Percentiles rank a stretch among this genome's conserved stretches.
Evolutionary conservation across 805 yeast genomes (phyloP).

Genomic region (Saccharomyces paradoxus): DNA sequence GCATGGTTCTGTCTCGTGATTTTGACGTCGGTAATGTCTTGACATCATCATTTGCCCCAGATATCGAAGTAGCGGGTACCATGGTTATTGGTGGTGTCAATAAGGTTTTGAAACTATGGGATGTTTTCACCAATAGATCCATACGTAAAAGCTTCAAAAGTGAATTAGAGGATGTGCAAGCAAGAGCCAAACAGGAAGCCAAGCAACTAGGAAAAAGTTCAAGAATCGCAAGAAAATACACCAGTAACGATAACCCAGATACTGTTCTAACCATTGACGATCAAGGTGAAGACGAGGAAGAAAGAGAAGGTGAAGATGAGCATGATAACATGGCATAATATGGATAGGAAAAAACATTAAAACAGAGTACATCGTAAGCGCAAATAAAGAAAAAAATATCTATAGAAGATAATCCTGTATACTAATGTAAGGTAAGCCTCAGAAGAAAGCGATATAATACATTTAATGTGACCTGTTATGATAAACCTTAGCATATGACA

Average conservation of each 20-base stretch:
- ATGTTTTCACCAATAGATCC: slow-evolving; percentile 70
- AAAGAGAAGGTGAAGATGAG: slow-evolving; percentile 45
- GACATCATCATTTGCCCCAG: slow-evolving; percentile 75
- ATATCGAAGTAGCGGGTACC: slow-evolving; percentile 76
- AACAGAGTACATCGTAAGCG: neutral
- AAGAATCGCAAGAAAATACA: slow-evolving; percentile 69
- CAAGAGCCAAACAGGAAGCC: slow-evolving; percentile 51
- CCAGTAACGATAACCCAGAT: slow-evolving; percentile 40
- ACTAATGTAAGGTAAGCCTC: slow-evolving; percentile 2
- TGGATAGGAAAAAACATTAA: neutral
- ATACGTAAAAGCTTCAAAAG: slow-evolving; percentile 62
- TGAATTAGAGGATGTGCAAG: slow-evolving; percentile 49
- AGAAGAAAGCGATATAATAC: neutral
- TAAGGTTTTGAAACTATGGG: slow-evolving; percentile 87
- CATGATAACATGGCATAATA: neutral
- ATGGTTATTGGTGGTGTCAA: slow-evolving; percentile 80
- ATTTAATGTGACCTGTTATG: neutral
- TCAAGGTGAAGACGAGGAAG: slow-evolving; percentile 54
- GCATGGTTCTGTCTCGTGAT: slow-evolving; percentile 85
- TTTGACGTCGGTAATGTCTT: slow-evolving; percentile 91
- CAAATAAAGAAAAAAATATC: neutral
- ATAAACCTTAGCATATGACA: neutral
- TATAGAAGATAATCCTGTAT: neutral
- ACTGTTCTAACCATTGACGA: slow-evolving; percentile 55
- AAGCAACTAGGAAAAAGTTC: slow-evolving; percentile 49